Conservation (phyloP, 805 yeast genomes). For the Kodamaea kakaduensis region DNA sequence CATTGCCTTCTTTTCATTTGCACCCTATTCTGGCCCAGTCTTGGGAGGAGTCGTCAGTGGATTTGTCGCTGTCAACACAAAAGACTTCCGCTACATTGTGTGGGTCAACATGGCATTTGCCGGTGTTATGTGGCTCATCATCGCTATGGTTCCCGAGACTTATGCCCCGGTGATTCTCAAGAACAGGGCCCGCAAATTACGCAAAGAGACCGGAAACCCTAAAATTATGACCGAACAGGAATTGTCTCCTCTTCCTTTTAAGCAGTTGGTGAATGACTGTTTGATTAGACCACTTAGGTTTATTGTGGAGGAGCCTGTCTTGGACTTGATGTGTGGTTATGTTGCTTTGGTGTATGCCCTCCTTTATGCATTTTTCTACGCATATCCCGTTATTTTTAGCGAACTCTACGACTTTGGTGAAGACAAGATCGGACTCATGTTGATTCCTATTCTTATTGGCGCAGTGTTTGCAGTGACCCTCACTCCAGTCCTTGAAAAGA, state of each 20-base stretch:
- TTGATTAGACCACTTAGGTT: slow-evolving; percentile 77
- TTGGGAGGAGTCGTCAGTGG: slow-evolving; percentile 87
- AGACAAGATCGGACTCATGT: slow-evolving; percentile 79
- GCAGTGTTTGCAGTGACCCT: slow-evolving; percentile 67
- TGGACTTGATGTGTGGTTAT: slow-evolving; percentile 78
- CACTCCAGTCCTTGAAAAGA: slow-evolving; percentile 70
- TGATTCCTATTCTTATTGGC: slow-evolving; percentile 86
- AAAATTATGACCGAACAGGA: slow-evolving; percentile 92
- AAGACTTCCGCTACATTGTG: slow-evolving; percentile 62
- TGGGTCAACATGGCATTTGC: slow-evolving; percentile 95
- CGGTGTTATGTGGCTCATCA: slow-evolving; percentile 72
- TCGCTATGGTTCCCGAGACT: slow-evolving; percentile 78
- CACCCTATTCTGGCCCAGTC: slow-evolving; percentile 92
- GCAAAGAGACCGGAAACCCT: slow-evolving; percentile 77
- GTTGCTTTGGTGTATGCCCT: slow-evolving; percentile 88
- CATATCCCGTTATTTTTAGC: slow-evolving; percentile 84
- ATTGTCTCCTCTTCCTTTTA: slow-evolving; percentile 66
- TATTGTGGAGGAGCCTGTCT: slow-evolving; percentile 75
- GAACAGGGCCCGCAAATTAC: slow-evolving; percentile 57
- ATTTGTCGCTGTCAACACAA: slow-evolving; percentile 71
- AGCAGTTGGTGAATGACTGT: slow-evolving; percentile 69
- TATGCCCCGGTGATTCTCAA: slow-evolving; percentile 78
- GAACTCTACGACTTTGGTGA: slow-evolving; percentile 75
- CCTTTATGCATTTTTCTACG: slow-evolving; percentile 90
- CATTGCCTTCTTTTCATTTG: slow-evolving; percentile 85